A percentile compares a stretch with the other conserved stretches of the same genome.
phyloP scores from a whole-genome alignment of 805 yeast genomes.

The Komagataella ulmi region DNA sequence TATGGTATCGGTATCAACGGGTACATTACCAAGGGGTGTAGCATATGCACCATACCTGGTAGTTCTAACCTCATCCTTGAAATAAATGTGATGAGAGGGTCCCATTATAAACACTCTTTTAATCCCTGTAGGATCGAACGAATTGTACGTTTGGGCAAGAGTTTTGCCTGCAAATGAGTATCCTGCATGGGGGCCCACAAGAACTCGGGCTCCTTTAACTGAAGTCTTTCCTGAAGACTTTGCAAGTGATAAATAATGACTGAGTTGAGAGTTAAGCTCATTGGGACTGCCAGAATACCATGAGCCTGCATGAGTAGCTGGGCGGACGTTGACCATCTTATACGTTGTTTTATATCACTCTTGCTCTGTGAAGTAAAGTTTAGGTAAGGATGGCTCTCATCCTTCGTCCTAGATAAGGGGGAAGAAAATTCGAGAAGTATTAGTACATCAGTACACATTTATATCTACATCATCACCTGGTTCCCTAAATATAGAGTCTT shows the following conservation, averaged over 20 bases:
- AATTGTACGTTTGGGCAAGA: conserved; percentile 63
- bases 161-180: conserved; percentile 69
- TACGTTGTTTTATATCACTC: not conserved
- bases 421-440: not conserved
- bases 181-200: conserved; percentile 81
- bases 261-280: conserved; percentile 36
- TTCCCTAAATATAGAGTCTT: not conserved
- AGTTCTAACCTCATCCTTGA: conserved; percentile 42
- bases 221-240: conserved; percentile 16
- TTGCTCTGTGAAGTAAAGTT: not conserved
- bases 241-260: conserved; percentile 26
- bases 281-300: conserved; percentile 56
- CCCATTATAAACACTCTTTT: conserved; percentile 72
- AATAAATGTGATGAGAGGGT: conserved; percentile 87
- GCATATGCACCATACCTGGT: conserved; percentile 42
- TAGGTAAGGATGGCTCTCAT: not conserved
- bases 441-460: not conserved
- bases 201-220: conserved; percentile 30
- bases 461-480: conserved; percentile 1
- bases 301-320: conserved; percentile 82
- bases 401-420: not conserved
- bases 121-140: conserved; percentile 45
- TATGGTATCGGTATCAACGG: conserved; percentile 43
- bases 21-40: conserved; percentile 74
- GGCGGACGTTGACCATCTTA: conserved; percentile 9